Evolutionary conservation across 768 basidiomycete species (phyloP).

Genomic region (Boletus eberwhitei): DNA sequence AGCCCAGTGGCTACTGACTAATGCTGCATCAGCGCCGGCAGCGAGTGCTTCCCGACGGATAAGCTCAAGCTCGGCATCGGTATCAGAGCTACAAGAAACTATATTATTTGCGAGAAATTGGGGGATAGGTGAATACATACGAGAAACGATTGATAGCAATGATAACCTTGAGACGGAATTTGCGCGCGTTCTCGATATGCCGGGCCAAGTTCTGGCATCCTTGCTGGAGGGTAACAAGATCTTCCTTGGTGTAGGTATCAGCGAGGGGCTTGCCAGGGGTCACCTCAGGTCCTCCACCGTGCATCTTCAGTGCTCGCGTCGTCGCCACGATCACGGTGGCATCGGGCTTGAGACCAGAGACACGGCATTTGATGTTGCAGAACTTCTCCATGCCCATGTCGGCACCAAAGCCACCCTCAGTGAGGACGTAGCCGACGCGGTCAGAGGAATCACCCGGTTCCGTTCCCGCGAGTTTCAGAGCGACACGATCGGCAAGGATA

Average conservation of each 20-base stretch:
- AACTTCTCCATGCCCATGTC: constrained; percentile 99
- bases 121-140: constrained; percentile 47
- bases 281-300: constrained; percentile 96
- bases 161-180: constrained; percentile 95
- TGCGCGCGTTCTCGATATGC: constrained; percentile 92
- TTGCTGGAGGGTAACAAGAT: constrained; percentile 82
- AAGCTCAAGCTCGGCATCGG: constrained; percentile 83
- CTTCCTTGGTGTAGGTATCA: constrained; percentile 91
- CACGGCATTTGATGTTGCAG: constrained; percentile 98
- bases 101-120: not conserved
- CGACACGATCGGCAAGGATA: constrained; percentile 95
- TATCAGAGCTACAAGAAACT: constrained; percentile 63
- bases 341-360: constrained; percentile 89
- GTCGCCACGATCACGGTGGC: constrained; percentile 96
- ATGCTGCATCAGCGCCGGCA: constrained; percentile 91
- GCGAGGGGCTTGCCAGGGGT: constrained; percentile 92
- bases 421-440: constrained; percentile 91
- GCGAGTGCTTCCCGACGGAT: constrained; percentile 75
- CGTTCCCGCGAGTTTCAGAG: constrained; percentile 93
- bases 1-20: constrained; percentile 98
- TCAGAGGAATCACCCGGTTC: constrained; percentile 84
- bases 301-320: constrained; percentile 98
- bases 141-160: constrained; percentile 94
- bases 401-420: constrained; percentile 97
- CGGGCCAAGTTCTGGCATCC: constrained; percentile 91